These are phyloP conservation scores for Begonia masoniana DNA, from an alignment of 306 rosid genomes.

Conservation along the genomic window DNA sequence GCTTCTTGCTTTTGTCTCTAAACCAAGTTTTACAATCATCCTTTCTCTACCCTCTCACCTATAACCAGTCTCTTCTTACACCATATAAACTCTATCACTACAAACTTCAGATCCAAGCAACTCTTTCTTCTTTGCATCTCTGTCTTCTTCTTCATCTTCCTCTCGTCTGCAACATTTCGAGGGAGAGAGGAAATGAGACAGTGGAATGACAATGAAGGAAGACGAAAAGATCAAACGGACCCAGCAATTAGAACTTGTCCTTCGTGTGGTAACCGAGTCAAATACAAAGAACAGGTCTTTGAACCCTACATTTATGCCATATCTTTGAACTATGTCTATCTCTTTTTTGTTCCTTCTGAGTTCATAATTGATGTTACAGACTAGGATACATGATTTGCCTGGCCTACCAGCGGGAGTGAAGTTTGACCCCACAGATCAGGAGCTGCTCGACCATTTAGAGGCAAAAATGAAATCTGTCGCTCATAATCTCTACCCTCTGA, in stretches of 20 bases:
- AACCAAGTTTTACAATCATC: conserved; percentile 10
- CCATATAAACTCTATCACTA: neutral
- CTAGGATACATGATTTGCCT: conserved; percentile 41
- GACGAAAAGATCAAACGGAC: conserved; percentile 23
- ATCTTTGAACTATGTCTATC: neutral
- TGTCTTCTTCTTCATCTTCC: conserved; percentile 11
- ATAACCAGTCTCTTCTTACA: conserved; percentile 29
- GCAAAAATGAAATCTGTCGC: conserved; percentile 50
- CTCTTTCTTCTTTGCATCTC: conserved; percentile 11
- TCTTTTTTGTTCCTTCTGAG: neutral
- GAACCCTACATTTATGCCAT: neutral
- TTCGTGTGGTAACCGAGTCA: conserved; percentile 61
- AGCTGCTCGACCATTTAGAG: conserved; percentile 64
- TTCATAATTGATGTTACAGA: neutral
- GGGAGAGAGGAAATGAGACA: conserved; percentile 25
- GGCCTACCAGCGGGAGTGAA: conserved; percentile 76
- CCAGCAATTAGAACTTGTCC: conserved; percentile 38
- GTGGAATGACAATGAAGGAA: conserved; percentile 33
- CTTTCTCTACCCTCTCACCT: conserved; percentile 30
- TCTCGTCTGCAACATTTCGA: neutral
- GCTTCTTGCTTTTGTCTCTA: conserved; percentile 3
- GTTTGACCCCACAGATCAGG: conserved; percentile 84
- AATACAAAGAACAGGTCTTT: conserved; percentile 49
- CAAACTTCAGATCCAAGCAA: conserved; percentile 66
- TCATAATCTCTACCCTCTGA: conserved; percentile 51